Evolutionary conservation across 108 stramenopile species (phyloP).

Genomic region (Schizochytrium sp.): DNA sequence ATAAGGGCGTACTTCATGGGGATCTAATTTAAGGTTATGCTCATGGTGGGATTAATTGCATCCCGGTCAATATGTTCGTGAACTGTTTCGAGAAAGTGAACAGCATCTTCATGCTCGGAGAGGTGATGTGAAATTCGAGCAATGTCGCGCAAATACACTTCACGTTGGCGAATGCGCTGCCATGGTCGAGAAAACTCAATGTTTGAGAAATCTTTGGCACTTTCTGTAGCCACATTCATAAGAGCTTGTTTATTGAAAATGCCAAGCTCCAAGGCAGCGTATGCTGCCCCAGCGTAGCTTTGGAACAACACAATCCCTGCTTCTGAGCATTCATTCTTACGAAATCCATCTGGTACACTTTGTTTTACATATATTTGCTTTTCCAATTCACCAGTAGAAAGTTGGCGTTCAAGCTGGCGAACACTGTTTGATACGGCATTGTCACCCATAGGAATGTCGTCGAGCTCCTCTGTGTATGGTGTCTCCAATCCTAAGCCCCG

Average conservation of each 20-base stretch:
- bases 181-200: background rate
- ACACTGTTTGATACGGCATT: background rate
- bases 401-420: background rate
- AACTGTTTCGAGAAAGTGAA: conserved; percentile 29
- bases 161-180: conserved; percentile 26
- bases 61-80: background rate
- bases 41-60: too few relatives aligned
- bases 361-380: background rate
- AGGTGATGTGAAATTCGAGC: conserved; percentile 11
- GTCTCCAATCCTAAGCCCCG: conserved; percentile 3
- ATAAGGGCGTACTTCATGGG: too few relatives aligned
- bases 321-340: conserved; percentile 1
- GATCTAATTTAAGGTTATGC: too few relatives aligned
- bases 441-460: background rate
- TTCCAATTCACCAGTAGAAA: conserved; percentile 17
- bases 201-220: conserved; percentile 34
- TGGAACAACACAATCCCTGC: conserved; percentile 56
- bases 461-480: background rate
- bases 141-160: conserved; percentile 45
- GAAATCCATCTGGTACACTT: background rate
- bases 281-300: conserved; percentile 51
- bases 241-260: conserved; percentile 18
- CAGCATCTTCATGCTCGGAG: background rate
- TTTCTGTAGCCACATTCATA: conserved; percentile 28
- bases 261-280: conserved; percentile 25